A percentile compares a stretch with the other conserved stretches of the same genome.
Conservation (phyloP, 257 asterid species). For the Coffea canephora region DNA sequence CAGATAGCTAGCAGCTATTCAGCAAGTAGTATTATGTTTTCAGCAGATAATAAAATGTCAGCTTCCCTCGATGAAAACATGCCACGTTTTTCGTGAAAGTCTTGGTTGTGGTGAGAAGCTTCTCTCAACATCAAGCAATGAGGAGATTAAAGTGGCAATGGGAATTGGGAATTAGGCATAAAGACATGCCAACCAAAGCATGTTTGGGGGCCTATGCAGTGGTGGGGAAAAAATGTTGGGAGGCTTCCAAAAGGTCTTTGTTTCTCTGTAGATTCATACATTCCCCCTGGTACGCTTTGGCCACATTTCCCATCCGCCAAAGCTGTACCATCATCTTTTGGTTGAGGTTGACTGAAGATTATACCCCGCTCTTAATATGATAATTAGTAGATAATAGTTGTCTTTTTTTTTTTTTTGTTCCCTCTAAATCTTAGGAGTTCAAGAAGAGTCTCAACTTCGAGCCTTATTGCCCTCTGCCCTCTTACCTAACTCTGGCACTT, state of each 20-base stretch:
- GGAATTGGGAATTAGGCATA: not conserved
- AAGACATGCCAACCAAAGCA: constrained; percentile 3
- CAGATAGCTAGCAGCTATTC: not conserved
- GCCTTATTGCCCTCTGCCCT: too few species aligned
- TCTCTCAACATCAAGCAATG: not conserved
- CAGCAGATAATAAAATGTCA: not conserved
- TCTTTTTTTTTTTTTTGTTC: not conserved
- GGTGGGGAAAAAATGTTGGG: constrained; percentile 11
- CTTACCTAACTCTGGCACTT: too few species aligned
- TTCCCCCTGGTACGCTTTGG: constrained; percentile 17
- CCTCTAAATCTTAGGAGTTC: constrained; percentile 2
- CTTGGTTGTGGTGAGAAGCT: not conserved
- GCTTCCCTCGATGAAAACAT: not conserved
- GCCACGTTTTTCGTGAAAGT: not conserved
- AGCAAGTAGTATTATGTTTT: not conserved
- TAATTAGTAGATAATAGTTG: constrained; percentile 5
- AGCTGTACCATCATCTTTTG: not conserved
- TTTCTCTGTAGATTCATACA: constrained; percentile 9
- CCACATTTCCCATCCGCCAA: not conserved
- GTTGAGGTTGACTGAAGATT: not conserved
- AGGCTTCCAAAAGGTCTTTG: not conserved
- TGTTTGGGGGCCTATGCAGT: not conserved
- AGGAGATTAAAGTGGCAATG: not conserved
- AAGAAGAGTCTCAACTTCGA: too few species aligned
- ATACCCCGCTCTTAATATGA: not conserved